Evolutionary conservation across 2,329 filamentous ascomycete species (phyloP).

Genomic region (Xylaria sp.): DNA sequence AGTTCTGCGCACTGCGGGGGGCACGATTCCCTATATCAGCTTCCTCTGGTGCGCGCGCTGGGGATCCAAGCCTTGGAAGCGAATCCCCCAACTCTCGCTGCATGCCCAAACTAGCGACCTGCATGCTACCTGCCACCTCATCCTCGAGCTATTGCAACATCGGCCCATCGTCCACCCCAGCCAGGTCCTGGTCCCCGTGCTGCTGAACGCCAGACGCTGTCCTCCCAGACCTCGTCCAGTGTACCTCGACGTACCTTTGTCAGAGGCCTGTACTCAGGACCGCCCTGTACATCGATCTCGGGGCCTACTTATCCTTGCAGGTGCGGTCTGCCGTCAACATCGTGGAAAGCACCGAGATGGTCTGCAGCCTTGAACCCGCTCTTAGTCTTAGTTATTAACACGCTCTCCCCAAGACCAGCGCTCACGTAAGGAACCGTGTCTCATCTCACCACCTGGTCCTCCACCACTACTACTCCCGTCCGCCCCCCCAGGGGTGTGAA

Average conservation of each 20-base stretch:
- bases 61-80: constrained; percentile 38
- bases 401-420: constrained; percentile 39
- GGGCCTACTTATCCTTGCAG: constrained; percentile 47
- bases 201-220: constrained; percentile 45
- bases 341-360: constrained; percentile 46
- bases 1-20: constrained; percentile 35
- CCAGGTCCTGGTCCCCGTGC: constrained; percentile 49
- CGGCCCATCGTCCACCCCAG: constrained; percentile 53
- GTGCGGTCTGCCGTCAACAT: constrained; percentile 48
- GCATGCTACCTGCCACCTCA: constrained; percentile 61
- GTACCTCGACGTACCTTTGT: constrained; percentile 51
- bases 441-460: constrained; percentile 42
- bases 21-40: constrained; percentile 39
- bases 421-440: constrained; percentile 43
- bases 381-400: constrained; percentile 44
- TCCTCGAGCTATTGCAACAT: constrained; percentile 56
- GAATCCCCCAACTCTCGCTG: constrained; percentile 47
- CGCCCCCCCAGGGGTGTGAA: constrained; percentile 40
- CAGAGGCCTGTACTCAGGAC: constrained; percentile 50
- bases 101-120: constrained; percentile 58
- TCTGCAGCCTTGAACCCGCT: constrained; percentile 49
- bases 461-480: constrained; percentile 32
- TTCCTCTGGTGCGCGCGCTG: constrained; percentile 33
- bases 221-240: constrained; percentile 42
- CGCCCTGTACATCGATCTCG: constrained; percentile 47